phyloP scores from a whole-genome alignment of 78 protist species.

The Emiliania huxleyi region DNA sequence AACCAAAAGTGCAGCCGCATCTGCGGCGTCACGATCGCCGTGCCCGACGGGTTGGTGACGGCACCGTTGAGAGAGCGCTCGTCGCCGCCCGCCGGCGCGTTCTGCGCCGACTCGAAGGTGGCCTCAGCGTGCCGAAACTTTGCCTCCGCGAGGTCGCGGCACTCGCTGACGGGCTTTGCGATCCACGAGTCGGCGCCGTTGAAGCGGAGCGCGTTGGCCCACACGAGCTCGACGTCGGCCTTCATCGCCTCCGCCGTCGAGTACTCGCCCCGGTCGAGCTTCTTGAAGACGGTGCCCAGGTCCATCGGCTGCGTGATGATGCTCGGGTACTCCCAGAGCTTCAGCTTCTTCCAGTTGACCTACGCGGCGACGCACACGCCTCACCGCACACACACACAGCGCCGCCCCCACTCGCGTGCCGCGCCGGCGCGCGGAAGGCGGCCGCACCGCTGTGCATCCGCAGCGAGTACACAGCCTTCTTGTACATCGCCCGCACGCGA shows the following conservation, averaged over 20 bases:
- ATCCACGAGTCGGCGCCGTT: background rate
- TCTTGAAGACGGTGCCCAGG: constrained; percentile 66
- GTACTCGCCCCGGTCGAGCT: constrained; percentile 50
- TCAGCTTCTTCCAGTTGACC: background rate
- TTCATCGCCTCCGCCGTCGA: background rate
- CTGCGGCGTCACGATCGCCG: background rate
- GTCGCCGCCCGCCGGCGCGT: no score
- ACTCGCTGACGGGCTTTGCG: background rate
- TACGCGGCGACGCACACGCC: no score
- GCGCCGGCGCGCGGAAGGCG: background rate
- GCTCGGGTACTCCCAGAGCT: constrained; percentile 42
- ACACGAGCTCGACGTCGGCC: background rate
- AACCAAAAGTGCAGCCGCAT: background rate
- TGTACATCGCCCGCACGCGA: background rate
- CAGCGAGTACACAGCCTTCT: background rate
- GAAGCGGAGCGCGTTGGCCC: background rate
- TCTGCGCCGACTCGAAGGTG: background rate
- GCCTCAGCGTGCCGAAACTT: background rate
- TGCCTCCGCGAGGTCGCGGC: background rate
- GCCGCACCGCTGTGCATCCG: background rate
- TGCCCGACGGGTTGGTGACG: no score
- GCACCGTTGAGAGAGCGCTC: background rate
- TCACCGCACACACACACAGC: no score
- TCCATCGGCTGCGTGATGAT: constrained; percentile 84
- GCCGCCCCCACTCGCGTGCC: no score